A percentile compares a stretch with the other conserved stretches of the same genome.
phyloP scores from a whole-genome alignment of 768 basidiomycete genomes.

The Royoungia palumana region DNA sequence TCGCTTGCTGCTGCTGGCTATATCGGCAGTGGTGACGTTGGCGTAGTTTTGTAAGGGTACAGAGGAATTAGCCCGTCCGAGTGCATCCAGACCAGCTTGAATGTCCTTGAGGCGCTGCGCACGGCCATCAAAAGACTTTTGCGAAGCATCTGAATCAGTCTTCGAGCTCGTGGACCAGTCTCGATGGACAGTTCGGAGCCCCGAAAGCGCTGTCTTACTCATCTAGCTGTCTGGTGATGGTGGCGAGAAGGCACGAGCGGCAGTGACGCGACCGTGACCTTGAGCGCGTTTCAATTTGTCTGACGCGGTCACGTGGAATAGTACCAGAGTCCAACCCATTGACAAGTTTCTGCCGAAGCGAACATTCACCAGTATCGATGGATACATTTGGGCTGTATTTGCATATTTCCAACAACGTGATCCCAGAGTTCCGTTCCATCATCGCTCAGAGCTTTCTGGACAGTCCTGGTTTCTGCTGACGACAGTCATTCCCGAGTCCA shows the following conservation, averaged over 20 bases:
- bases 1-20: slow-evolving; percentile 34
- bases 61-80: slow-evolving; percentile 26
- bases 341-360: no score
- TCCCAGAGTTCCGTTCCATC: no score
- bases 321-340: no score
- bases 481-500: no score
- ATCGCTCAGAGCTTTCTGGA: no score
- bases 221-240: slow-evolving; percentile 25
- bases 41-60: slow-evolving; percentile 10
- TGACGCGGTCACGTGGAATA: slow-evolving; percentile 27
- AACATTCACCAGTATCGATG: no score
- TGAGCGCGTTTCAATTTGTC: background rate
- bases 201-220: slow-evolving; percentile 48
- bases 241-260: background rate
- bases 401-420: no score
- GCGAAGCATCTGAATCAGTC: slow-evolving; percentile 14
- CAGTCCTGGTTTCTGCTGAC: no score
- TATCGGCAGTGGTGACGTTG: slow-evolving; percentile 14
- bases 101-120: slow-evolving; percentile 54
- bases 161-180: slow-evolving; percentile 57
- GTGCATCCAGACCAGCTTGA: slow-evolving; percentile 52
- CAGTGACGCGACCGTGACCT: background rate
- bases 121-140: slow-evolving; percentile 22
- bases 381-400: no score
- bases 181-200: slow-evolving; percentile 56